Evolutionary conservation across 106 monocot genomes (phyloP).

Genomic region (Acorus calamus): DNA sequence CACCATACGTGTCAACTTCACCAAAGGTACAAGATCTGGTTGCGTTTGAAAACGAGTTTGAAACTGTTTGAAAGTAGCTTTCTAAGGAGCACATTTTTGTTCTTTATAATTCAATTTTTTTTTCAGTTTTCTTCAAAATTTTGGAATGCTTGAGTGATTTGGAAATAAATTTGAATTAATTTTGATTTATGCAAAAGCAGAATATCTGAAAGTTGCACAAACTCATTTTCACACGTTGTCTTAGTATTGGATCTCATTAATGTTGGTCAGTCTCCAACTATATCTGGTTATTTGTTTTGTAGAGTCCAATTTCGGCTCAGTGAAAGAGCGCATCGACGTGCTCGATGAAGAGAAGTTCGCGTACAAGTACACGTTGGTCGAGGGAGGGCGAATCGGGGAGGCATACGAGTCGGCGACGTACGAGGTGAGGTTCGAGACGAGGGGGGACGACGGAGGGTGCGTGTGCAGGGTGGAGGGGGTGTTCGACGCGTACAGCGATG

Average conservation of each 20-base stretch:
- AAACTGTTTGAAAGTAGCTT: background rate
- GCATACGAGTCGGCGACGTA: slow-evolving; percentile 1
- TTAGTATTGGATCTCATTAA: no score
- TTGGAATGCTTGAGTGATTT: no score
- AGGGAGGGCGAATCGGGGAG: slow-evolving; percentile 5
- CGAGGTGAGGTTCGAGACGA: slow-evolving; percentile 5
- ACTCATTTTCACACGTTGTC: no score
- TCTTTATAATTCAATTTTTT: background rate
- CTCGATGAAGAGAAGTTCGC: slow-evolving; percentile 18
- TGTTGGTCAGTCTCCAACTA: no score
- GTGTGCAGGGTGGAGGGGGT: background rate
- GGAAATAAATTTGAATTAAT: no score
- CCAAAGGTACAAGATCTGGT: background rate
- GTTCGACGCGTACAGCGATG: background rate
- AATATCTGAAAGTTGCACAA: no score
- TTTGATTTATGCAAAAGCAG: no score
- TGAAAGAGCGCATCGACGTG: slow-evolving; percentile 9
- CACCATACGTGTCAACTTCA: slow-evolving; percentile 8
- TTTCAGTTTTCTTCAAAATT: background rate
- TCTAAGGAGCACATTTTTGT: background rate
- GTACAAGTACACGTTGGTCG: slow-evolving; percentile 4
- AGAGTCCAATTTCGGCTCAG: background rate
- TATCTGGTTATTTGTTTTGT: no score
- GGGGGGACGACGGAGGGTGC: background rate
- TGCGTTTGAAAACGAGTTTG: background rate